Evolutionary conservation across 192 early-diverging fungal species (phyloP), one percentile per base, ranked within the genome.

Genomic region (Gamsiella multidivaricata): DNA sequence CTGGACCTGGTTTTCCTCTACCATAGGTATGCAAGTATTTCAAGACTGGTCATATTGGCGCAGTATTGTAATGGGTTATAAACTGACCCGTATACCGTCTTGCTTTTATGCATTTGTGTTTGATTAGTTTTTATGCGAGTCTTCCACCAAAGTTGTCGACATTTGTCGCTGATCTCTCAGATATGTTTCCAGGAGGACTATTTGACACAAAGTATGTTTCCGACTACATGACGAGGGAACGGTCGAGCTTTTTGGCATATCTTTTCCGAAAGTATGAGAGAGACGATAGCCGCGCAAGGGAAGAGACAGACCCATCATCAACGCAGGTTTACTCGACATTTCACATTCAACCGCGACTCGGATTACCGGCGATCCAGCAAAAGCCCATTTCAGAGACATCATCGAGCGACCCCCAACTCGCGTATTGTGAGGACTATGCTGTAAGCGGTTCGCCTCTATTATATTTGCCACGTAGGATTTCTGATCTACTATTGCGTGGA

Each of bases 1-100:
- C 82, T 97, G 31, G 98, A 99, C 74, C 71, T 98, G 12, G 89
- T 97, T 64, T 98, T 96, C 75, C 54, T 99, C 11, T 98, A 98
- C 79, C 90, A 96, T 22, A 78, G 74, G 74, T 78, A 78, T 53
- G 54, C 56, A 57, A n/a, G n/a, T n/a, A n/a, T n/a, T n/a, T n/a
- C n/a, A n/a, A n/a, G n/a, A n/a, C n/a, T n/a, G n/a, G n/a, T n/a
- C n/a, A n/a, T n/a, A n/a, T n/a, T n/a, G n/a, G n/a, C n/a, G n/a
- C n/a, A n/a, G n/a, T n/a, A n/a, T n/a, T n/a, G n/a, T n/a, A n/a
- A n/a, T n/a, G n/a, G n/a, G n/a, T n/a, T n/a, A n/a, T n/a, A 28
- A 25, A 51, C 15, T 42, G 42, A 53, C 20, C 43, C 29, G 52
- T 34, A 12, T 20, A 43, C 3, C n/a, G 8, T 41, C 41, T 5